Percentiles rank a stretch among this genome's conserved stretches.
Conservation (phyloP, 176 grass and related monocot species). For the Cenchrus americanus region DNA sequence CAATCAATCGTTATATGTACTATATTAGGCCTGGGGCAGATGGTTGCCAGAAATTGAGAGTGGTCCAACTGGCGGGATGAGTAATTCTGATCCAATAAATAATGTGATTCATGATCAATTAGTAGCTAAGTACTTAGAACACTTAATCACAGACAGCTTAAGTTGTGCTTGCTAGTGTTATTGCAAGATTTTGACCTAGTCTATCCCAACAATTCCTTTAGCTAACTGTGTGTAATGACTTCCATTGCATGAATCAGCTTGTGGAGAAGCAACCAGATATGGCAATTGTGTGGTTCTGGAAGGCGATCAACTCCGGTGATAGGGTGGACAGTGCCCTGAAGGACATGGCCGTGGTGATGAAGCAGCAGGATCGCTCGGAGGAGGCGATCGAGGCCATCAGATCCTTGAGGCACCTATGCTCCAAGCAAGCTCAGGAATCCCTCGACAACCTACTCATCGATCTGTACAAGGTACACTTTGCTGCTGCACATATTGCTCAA, state of each 20-base stretch:
- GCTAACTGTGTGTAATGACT: conserved; percentile 3
- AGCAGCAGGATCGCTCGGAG: conserved; percentile 69
- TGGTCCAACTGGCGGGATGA: background rate
- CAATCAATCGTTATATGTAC: background rate
- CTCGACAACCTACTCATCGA: conserved; percentile 95
- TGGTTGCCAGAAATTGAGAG: conserved; percentile 24
- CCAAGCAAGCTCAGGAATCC: conserved; percentile 84
- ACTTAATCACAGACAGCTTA: background rate
- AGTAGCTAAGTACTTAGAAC: background rate
- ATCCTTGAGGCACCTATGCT: conserved; percentile 87
- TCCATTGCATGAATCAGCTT: conserved; percentile 48
- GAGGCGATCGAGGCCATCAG: conserved; percentile 90
- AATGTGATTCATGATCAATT: background rate
- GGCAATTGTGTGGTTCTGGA: conserved; percentile 93
- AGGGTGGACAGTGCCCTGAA: conserved; percentile 85
- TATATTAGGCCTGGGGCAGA: background rate
- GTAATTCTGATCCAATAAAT: background rate
- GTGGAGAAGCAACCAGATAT: conserved; percentile 80
- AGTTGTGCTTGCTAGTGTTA: background rate
- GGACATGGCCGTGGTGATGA: conserved; percentile 94
- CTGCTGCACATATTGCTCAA: background rate
- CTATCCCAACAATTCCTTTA: background rate
- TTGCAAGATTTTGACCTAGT: background rate
- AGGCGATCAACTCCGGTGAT: conserved; percentile 87
- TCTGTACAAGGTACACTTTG: conserved; percentile 75